phyloP scores from a whole-genome alignment of 1,284 basidiomycete species.

The Flammula alnicola region DNA sequence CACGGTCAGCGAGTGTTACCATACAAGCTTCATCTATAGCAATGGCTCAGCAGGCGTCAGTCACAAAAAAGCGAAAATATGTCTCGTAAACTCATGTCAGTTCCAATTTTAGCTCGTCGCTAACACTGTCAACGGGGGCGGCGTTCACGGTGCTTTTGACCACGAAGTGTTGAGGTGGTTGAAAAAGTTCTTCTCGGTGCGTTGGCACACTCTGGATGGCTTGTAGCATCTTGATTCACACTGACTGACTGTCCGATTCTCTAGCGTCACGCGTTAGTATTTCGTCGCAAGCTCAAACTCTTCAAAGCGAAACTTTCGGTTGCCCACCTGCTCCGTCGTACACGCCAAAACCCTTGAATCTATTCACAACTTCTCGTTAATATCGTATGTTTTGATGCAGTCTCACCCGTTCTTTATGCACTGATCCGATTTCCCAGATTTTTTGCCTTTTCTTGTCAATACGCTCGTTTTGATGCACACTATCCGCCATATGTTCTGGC shows the following conservation, averaged over 20 bases:
- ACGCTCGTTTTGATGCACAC: not conserved
- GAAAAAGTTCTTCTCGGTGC: not conserved
- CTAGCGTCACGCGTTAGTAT: not conserved
- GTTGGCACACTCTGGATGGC: too few relatives aligned
- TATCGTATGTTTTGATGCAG: not conserved
- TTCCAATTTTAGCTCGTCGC: slow-evolving; percentile 9
- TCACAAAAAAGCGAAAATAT: not conserved
- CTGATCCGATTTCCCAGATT: not conserved
- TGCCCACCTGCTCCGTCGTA: not conserved
- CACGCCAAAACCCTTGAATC: not conserved
- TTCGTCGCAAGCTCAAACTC: not conserved
- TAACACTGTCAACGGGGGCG: not conserved
- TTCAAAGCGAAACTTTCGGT: not conserved
- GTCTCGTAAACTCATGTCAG: not conserved
- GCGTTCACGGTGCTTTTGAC: not conserved
- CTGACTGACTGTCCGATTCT: not conserved
- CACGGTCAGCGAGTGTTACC: slow-evolving; percentile 10
- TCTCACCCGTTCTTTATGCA: not conserved
- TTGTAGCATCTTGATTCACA: not conserved
- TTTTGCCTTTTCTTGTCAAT: not conserved
- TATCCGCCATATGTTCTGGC: not conserved
- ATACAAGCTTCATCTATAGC: slow-evolving; percentile 1
- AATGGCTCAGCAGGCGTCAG: slow-evolving; percentile 7
- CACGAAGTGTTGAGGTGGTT: slow-evolving; percentile 1
- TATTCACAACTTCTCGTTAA: not conserved